Conservation (phyloP, 352 stramenopile species). For the Phytophthora chlamydospora region DNA sequence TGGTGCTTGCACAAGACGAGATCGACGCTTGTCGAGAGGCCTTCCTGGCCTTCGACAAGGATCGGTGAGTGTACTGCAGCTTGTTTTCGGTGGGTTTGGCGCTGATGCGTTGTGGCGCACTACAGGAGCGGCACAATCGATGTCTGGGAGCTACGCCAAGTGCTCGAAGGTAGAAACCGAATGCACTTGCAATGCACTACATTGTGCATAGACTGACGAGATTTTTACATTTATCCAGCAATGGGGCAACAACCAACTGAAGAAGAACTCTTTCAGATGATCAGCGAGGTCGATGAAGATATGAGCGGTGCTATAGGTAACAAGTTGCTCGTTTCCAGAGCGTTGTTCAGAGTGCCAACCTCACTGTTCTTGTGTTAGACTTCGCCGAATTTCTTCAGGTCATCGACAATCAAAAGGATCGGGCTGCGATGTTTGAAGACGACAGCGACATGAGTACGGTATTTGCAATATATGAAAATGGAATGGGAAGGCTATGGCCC, state of each 20-base stretch:
- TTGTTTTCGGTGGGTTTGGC: background rate
- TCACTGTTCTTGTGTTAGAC: slow-evolving; percentile 56
- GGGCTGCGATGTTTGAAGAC: slow-evolving; percentile 94
- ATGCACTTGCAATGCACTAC: background rate
- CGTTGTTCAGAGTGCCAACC: background rate
- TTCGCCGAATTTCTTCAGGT: slow-evolving; percentile 98
- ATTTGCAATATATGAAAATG: background rate
- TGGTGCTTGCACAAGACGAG: slow-evolving; percentile 95
- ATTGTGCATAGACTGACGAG: no score
- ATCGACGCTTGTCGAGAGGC: slow-evolving; percentile 96
- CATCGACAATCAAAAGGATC: slow-evolving; percentile 98
- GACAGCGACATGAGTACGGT: slow-evolving; percentile 95
- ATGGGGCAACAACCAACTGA: slow-evolving; percentile 98
- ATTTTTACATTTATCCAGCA: slow-evolving; percentile 39
- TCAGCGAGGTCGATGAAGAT: slow-evolving; percentile 89
- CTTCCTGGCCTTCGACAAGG: slow-evolving; percentile 98
- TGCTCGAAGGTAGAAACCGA: slow-evolving; percentile 87
- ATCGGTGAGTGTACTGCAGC: slow-evolving; percentile 52
- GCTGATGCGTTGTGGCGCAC: background rate
- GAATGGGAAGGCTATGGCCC: no score
- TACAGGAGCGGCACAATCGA: slow-evolving; percentile 94
- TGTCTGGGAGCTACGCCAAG: slow-evolving; percentile 92
- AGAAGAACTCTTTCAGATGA: slow-evolving; percentile 98
- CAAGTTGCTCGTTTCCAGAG: background rate
- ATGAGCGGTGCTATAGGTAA: slow-evolving; percentile 95